phyloP scores from a whole-genome alignment of 257 asterid species.

The Linderniella brevidens region DNA sequence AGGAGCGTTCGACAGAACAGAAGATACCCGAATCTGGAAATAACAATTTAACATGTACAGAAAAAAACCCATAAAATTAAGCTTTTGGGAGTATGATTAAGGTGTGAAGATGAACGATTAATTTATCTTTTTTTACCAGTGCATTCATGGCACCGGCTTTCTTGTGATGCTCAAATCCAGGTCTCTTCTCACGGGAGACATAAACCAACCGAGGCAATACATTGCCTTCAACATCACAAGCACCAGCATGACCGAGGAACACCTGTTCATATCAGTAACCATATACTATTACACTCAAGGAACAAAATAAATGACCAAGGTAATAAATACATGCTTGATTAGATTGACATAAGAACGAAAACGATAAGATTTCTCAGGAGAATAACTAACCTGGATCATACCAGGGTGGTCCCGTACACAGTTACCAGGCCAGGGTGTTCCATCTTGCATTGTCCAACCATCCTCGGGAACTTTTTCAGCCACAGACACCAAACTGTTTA shows the following conservation, averaged over 20 bases:
- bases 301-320: background rate
- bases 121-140: slow-evolving; percentile 20
- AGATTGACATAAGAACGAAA: background rate
- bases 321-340: background rate
- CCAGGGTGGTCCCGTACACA: slow-evolving; percentile 90
- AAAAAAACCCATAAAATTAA: background rate
- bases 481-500: slow-evolving; percentile 53
- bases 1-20: slow-evolving; percentile 84
- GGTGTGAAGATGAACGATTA: background rate
- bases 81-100: background rate
- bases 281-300: background rate
- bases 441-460: slow-evolving; percentile 97
- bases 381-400: slow-evolving; percentile 72
- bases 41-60: background rate
- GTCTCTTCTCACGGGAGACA: slow-evolving; percentile 75
- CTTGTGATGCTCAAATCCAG: slow-evolving; percentile 63
- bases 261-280: slow-evolving; percentile 25
- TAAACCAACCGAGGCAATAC: slow-evolving; percentile 45
- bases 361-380: background rate
- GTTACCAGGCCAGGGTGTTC: slow-evolving; percentile 94
- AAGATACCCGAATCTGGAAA: slow-evolving; percentile 78
- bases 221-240: slow-evolving; percentile 53
- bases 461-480: slow-evolving; percentile 89
- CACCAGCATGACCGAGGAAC: slow-evolving; percentile 63
- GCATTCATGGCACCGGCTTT: slow-evolving; percentile 83